Evolutionary conservation across 2,329 filamentous ascomycete species (phyloP).

Genomic region (Ophiostoma himal-ulmi): DNA sequence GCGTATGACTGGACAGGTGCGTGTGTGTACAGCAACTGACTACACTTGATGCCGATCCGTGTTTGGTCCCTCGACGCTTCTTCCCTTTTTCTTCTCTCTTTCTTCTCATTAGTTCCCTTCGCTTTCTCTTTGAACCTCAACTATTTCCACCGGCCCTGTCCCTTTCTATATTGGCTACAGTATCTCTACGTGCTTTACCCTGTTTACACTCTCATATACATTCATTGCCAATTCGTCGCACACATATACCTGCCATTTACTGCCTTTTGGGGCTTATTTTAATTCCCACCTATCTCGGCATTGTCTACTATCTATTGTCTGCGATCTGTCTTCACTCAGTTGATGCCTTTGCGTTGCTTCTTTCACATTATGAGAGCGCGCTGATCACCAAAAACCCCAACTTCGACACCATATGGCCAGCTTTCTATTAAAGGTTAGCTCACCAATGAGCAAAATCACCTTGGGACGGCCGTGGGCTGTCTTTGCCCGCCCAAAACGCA

Average conservation of each 20-base stretch:
- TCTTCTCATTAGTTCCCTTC: background rate
- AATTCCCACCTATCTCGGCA: background rate
- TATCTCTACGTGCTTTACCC: background rate
- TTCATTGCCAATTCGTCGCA: background rate
- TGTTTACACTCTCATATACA: background rate
- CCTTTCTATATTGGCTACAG: background rate
- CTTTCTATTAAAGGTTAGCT: background rate
- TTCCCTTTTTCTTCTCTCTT: background rate
- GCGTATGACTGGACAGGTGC: background rate
- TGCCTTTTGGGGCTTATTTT: background rate
- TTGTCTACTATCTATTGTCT: background rate
- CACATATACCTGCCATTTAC: background rate
- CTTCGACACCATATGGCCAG: background rate
- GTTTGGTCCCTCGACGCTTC: background rate
- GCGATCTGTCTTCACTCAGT: background rate
- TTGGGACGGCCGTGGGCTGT: background rate
- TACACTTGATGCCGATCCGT: background rate
- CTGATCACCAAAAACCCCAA: background rate
- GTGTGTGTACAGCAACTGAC: background rate
- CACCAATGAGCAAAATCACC: slow-evolving; percentile 16
- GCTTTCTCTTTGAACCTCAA: background rate
- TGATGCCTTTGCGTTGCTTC: background rate
- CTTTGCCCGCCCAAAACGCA: slow-evolving; percentile 14
- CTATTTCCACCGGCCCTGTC: background rate
- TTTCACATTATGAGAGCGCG: background rate